phyloP scores from a whole-genome alignment of 2,329 filamentous ascomycete species.

The Phialophora verrucosa region DNA sequence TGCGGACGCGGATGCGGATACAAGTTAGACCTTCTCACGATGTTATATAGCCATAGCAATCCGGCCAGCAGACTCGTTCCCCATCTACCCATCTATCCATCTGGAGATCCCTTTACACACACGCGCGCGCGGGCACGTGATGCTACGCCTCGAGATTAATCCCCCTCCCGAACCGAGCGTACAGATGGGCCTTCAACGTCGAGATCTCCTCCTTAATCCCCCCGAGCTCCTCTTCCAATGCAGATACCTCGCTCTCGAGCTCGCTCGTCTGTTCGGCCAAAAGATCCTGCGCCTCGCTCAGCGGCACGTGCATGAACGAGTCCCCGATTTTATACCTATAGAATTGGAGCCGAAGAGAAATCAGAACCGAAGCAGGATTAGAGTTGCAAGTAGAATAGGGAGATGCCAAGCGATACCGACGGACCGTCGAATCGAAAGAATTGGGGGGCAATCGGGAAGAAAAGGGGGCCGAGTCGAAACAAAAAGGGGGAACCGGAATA shows the following conservation, averaged over 20 bases:
- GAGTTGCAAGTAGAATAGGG: background rate
- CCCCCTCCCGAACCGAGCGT: slow-evolving; percentile 91
- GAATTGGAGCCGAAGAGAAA: background rate
- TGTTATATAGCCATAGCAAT: background rate
- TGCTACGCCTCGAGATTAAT: slow-evolving; percentile 79
- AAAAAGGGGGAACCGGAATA: too few species aligned
- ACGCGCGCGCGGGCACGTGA: background rate
- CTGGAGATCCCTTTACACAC: background rate
- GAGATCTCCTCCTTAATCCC: slow-evolving; percentile 84
- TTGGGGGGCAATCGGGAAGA: background rate
- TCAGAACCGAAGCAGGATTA: background rate
- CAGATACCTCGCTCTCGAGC: slow-evolving; percentile 76
- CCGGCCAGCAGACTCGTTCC: too few species aligned
- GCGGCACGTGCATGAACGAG: slow-evolving; percentile 85
- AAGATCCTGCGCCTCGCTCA: slow-evolving; percentile 85
- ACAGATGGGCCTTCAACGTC: slow-evolving; percentile 86
- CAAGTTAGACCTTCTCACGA: too few species aligned
- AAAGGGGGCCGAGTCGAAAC: background rate
- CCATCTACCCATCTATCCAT: too few species aligned
- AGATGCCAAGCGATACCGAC: background rate
- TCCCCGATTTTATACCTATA: slow-evolving; percentile 93
- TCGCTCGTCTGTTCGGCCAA: slow-evolving; percentile 72
- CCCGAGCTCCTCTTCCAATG: slow-evolving; percentile 76
- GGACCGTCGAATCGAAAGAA: background rate
- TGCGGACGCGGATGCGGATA: background rate